Evolutionary conservation across 148 eudicot genomes (phyloP).

Genomic region (Simmondsia chinensis): DNA sequence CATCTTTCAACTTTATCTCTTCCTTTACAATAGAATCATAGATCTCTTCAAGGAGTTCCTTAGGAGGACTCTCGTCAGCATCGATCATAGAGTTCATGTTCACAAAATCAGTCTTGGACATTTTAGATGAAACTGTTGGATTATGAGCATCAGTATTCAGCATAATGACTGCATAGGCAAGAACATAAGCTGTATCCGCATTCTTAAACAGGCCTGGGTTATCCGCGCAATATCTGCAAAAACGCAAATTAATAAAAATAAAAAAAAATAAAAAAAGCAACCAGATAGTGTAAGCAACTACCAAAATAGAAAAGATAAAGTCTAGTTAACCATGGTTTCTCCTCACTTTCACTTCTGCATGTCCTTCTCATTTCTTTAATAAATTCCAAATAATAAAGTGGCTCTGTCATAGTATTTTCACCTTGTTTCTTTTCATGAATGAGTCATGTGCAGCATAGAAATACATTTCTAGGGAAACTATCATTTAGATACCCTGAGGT

Average conservation of each 20-base stretch:
- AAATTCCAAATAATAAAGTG: too few species aligned
- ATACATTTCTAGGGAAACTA: too few species aligned
- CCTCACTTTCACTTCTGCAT: too few species aligned
- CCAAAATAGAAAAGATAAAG: too few species aligned
- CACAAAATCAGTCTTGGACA: conserved; percentile 90
- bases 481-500: too few species aligned
- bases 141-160: conserved; percentile 98
- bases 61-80: conserved; percentile 81
- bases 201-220: conserved; percentile 92
- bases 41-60: conserved; percentile 81
- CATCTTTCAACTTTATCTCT: conserved; percentile 97
- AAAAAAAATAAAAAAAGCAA: conserved; percentile 5
- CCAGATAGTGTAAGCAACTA: too few species aligned
- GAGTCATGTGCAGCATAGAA: too few species aligned
- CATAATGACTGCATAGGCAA: conserved; percentile 99
- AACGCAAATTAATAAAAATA: conserved; percentile 5
- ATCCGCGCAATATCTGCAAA: conserved; percentile 90
- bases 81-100: conserved; percentile 72
- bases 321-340: too few species aligned
- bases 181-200: conserved; percentile 98
- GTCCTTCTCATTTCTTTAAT: too few species aligned
- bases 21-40: conserved; percentile 91
- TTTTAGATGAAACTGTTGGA: conserved; percentile 94
- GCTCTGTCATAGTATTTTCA: too few species aligned
- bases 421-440: too few species aligned